Percentiles rank a stretch among this genome's conserved stretches.
phyloP scores from a whole-genome alignment of 306 rosid genomes.

The Quercus aquifolioides region DNA sequence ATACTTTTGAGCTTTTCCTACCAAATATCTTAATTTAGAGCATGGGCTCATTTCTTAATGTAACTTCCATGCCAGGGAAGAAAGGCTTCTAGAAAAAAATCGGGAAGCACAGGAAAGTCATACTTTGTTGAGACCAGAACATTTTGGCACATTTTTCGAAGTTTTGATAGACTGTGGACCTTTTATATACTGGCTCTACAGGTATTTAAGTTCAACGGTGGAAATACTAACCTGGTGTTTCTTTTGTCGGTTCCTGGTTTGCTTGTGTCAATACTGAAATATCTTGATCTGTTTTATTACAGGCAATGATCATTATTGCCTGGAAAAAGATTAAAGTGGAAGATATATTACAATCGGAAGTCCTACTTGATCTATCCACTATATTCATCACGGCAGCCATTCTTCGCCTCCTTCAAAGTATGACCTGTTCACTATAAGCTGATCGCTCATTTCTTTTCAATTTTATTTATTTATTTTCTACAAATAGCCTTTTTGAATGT shows the following conservation, averaged over 20 bases:
- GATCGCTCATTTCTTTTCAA: neutral
- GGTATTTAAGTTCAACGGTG: conserved; percentile 49
- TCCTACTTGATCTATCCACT: conserved; percentile 67
- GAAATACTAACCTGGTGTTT: conserved; percentile 4
- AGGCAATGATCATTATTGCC: conserved; percentile 77
- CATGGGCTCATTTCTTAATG: conserved; percentile 10
- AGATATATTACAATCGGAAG: conserved; percentile 60
- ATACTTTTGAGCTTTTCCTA: conserved; percentile 4
- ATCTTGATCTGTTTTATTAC: conserved; percentile 20
- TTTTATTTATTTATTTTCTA: neutral
- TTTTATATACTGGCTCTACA: conserved; percentile 80
- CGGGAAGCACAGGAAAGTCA: conserved; percentile 77
- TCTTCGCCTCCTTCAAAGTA: conserved; percentile 92
- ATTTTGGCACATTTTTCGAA: conserved; percentile 86
- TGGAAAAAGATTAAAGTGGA: conserved; percentile 52
- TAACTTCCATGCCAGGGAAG: conserved; percentile 60
- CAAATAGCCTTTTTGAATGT: neutral
- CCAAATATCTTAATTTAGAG: conserved; percentile 3
- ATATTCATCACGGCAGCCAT: conserved; percentile 94
- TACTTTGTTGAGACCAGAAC: conserved; percentile 82
- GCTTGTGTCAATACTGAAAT: conserved; percentile 16
- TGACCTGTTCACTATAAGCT: conserved; percentile 18
- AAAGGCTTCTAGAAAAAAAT: conserved; percentile 47
- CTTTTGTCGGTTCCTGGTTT: conserved; percentile 10
- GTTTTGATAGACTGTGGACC: conserved; percentile 96